These are phyloP conservation scores for Solidago caesia DNA, from an alignment of 129 eudicot genomes.

Conservation along the genomic window DNA sequence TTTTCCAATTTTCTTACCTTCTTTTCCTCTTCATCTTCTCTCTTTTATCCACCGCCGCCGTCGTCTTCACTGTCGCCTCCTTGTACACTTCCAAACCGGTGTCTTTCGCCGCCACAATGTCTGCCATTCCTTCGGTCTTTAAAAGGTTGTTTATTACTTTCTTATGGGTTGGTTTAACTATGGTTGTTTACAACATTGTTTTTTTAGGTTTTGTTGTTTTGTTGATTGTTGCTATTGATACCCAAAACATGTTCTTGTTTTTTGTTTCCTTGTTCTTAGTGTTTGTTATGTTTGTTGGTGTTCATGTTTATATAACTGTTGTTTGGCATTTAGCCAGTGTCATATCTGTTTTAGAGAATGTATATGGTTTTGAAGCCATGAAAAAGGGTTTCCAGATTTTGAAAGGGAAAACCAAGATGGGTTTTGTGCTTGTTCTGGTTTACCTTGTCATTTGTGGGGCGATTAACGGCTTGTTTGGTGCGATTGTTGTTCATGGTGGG, in stretches of 20 bases:
- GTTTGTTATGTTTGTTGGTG: constrained; percentile 56
- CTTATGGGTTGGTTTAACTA: constrained; percentile 61
- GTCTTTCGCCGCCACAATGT: constrained; percentile 52
- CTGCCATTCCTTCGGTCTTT: constrained; percentile 68
- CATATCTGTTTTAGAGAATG: constrained; percentile 71
- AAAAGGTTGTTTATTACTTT: constrained; percentile 76
- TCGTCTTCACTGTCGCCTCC: constrained; percentile 85
- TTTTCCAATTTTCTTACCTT: constrained; percentile 65
- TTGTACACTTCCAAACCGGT: constrained; percentile 72
- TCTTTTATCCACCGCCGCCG: constrained; percentile 85
- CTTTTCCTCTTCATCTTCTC: constrained; percentile 77
- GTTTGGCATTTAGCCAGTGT: constrained; percentile 92
- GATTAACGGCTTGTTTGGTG: constrained; percentile 60
- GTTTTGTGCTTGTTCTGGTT: constrained; percentile 54
- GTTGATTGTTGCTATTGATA: constrained; percentile 63
- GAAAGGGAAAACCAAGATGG: constrained; percentile 61
- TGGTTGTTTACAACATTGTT: constrained; percentile 58
- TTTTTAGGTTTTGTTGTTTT: constrained; percentile 55
- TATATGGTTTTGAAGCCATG: constrained; percentile 79
- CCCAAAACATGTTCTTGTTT: constrained; percentile 46
- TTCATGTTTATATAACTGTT: constrained; percentile 79
- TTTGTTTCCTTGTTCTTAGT: constrained; percentile 48
- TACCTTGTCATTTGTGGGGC: constrained; percentile 67
- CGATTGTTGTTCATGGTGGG: constrained; percentile 78
- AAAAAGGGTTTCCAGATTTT: constrained; percentile 71